Base-by-base conservation (phyloP, 1,284 basidiomycete species). In the Inonotus obliquus region DNA sequence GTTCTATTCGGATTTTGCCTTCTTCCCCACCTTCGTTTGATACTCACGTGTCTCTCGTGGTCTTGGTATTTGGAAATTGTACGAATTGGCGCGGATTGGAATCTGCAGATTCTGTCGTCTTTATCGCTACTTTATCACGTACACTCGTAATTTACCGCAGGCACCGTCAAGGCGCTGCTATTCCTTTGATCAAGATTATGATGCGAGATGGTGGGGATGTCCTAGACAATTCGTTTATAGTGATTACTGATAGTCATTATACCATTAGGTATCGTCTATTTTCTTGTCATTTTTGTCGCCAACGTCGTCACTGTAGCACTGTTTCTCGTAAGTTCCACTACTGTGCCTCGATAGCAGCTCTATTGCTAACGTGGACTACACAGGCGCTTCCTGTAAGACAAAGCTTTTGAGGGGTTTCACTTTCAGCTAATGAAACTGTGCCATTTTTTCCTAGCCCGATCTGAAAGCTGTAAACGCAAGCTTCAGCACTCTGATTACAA, bases 401-500 rank as follows among this genome's bases (percentile, higher is more conserved):
- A 11, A 39, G 29, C 11, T 21, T 19, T 38, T 37, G 21, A 23
- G 11, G 2, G 17, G 1, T 25, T 53, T n/a, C n/a, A 10, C 19
- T 53, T 25, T 13, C 14, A 4, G 11, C 44, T n/a, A 2, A 13
- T 25, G 14, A 19, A 32, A 3, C 27, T 44, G 23, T 35, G 21
- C 37, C 19, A 5, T 25, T 41, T 53, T 27, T 57, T 23, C 7
- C n/a, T 39, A 62, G 61, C 39, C 45, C 14, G 61, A 62, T 21
- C 39, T 62, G 29, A 62, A 62, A 32, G 61, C 61, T 11, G 44
- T 62, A n/a, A 62, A 62, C 25, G 61, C 61, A 7, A 62, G 61
- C 47, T 62, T 62, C 41, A 62, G 61, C 35, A 62, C 61, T 1
- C 61, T 62, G 17, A 62, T 62, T 47, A 62, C 61, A n/a, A 58